These are phyloP conservation scores for Apiospora pterosperma DNA, from an alignment of 2,329 filamentous ascomycete genomes.

Conservation along the genomic window DNA sequence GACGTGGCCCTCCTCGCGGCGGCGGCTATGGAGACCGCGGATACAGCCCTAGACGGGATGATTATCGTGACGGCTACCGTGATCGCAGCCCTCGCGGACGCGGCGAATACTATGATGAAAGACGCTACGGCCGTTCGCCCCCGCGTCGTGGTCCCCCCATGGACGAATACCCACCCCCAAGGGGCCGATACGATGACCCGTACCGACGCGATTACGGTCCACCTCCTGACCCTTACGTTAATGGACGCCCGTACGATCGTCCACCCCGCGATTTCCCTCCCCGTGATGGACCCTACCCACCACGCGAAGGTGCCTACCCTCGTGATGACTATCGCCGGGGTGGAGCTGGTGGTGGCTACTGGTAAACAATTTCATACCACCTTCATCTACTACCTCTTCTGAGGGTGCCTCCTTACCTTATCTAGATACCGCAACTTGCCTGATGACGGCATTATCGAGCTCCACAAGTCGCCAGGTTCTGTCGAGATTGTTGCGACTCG, in stretches of 20 bases:
- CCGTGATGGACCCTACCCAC: slow-evolving; percentile 46
- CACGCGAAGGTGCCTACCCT: slow-evolving; percentile 28
- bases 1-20: slow-evolving; percentile 67
- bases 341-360: slow-evolving; percentile 26
- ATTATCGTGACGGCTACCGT: slow-evolving; percentile 72
- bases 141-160: slow-evolving; percentile 67
- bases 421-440: slow-evolving; percentile 3
- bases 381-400: slow-evolving; percentile 10
- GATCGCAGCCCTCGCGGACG: slow-evolving; percentile 69
- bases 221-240: slow-evolving; percentile 56
- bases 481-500: neutral
- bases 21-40: slow-evolving; percentile 3
- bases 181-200: slow-evolving; percentile 71
- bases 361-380: slow-evolving; percentile 27
- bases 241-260: slow-evolving; percentile 52
- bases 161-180: slow-evolving; percentile 72
- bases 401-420: slow-evolving; percentile 5
- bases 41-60: slow-evolving; percentile 71
- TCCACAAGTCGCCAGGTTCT: neutral
- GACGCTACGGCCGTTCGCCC: slow-evolving; percentile 71
- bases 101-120: slow-evolving; percentile 84
- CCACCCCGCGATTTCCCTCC: slow-evolving; percentile 48
- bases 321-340: slow-evolving; percentile 29
- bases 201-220: slow-evolving; percentile 66
- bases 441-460: neutral